Percentiles rank a stretch among this genome's conserved stretches.
Conservation (phyloP, 2,329 filamentous ascomycete species). For the Botrytis hyacinthi region DNA sequence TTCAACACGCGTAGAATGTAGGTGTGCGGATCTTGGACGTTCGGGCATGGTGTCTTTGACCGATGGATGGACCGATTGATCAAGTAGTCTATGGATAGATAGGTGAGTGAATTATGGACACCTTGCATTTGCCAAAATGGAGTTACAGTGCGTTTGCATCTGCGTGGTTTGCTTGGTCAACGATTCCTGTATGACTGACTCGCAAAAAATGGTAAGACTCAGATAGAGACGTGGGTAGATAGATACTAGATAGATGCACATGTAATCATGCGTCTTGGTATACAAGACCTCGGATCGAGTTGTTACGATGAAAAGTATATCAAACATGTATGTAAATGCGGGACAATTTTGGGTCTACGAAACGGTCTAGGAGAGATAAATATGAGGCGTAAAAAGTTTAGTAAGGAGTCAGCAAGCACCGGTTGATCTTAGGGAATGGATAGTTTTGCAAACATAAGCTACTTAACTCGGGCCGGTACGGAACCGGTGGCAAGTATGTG, state of each 20-base stretch:
- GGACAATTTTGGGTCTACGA: neutral
- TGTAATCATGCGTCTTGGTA: neutral
- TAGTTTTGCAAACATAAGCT: neutral
- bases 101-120: neutral
- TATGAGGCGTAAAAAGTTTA: neutral
- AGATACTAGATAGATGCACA: neutral
- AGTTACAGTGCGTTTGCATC: neutral
- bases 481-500: neutral
- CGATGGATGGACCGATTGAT: conserved; percentile 1
- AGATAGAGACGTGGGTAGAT: neutral
- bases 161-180: conserved; percentile 4
- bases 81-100: neutral
- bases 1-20: neutral
- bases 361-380: neutral
- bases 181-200: neutral
- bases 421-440: neutral
- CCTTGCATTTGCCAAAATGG: neutral
- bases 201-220: neutral
- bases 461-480: conserved; percentile 4
- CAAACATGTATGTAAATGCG: neutral
- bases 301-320: neutral
- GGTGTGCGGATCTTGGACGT: neutral
- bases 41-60: neutral
- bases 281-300: conserved; percentile 13
- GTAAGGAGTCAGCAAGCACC: neutral